Evolutionary conservation across 495 filamentous ascomycete species (phyloP).

Genomic region (Hypoxylon fuscum): DNA sequence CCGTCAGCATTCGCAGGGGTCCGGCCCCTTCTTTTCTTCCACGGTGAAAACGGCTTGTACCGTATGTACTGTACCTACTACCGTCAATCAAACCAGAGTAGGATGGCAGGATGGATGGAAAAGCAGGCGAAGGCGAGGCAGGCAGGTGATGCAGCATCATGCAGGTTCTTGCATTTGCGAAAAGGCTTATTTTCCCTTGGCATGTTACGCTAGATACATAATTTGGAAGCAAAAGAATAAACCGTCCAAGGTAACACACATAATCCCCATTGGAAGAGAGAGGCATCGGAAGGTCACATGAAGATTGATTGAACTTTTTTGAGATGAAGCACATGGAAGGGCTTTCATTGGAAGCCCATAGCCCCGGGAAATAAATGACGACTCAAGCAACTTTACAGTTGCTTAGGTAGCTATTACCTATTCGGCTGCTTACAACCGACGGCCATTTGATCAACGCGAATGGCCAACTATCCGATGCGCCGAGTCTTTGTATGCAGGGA

Average conservation of each 20-base stretch:
- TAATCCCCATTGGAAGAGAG: slow-evolving; percentile 22
- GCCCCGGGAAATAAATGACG: slow-evolving; percentile 27
- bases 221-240: no score
- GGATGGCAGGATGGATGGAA: background rate
- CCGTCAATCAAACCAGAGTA: no score
- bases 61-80: slow-evolving; percentile 13
- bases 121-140: slow-evolving; percentile 4
- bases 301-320: slow-evolving; percentile 13
- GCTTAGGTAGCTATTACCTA: background rate
- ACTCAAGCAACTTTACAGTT: no score
- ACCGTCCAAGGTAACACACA: no score
- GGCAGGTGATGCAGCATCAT: slow-evolving; percentile 26
- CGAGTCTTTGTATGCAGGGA: background rate
- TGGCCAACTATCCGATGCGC: background rate
- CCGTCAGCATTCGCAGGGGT: slow-evolving; percentile 7
- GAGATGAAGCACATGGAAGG: no score
- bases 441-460: background rate
- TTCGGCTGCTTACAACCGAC: no score
- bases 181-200: slow-evolving; percentile 40
- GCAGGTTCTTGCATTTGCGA: slow-evolving; percentile 34
- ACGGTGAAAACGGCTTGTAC: background rate
- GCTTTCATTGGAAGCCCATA: slow-evolving; percentile 22
- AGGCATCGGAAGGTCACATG: no score
- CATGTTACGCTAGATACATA: slow-evolving; percentile 24
- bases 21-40: background rate